phyloP scores from a whole-genome alignment of 2,329 filamentous ascomycete genomes.

The Plectosphaerella plurivora region DNA sequence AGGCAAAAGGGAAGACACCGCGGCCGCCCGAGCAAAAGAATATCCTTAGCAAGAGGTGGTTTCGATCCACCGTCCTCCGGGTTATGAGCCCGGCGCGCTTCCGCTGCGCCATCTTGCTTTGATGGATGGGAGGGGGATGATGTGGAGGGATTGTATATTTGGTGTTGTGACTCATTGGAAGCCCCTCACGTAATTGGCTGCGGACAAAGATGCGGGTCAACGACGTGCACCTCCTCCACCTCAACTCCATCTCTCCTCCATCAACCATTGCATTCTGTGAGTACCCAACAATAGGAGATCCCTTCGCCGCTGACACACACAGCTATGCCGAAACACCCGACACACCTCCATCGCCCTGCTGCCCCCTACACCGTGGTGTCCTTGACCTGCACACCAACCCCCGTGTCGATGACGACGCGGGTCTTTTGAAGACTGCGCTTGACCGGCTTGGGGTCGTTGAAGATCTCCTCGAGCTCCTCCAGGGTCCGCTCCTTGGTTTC shows the following conservation, averaged over 20 bases:
- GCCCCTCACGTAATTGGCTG: no score
- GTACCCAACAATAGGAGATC: no score
- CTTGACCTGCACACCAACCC: constrained; percentile 9
- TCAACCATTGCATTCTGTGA: no score
- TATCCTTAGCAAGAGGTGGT: not conserved
- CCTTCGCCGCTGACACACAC: no score
- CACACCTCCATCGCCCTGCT: not conserved
- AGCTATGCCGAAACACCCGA: no score
- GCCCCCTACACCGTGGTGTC: not conserved
- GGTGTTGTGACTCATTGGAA: no score
- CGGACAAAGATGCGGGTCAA: no score
- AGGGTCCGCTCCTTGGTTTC: constrained; percentile 51
- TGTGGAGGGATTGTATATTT: no score
- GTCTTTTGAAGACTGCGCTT: constrained; percentile 13
- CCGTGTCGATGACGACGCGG: constrained; percentile 4
- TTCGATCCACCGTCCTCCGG: constrained; percentile 4
- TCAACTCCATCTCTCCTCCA: no score
- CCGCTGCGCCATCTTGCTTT: constrained; percentile 5
- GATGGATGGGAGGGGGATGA: not conserved
- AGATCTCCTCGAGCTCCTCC: constrained; percentile 51
- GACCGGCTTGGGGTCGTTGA: constrained; percentile 32
- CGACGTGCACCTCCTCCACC: no score
- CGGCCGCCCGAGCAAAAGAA: not conserved
- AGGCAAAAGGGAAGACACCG: no score
- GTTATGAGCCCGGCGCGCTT: constrained; percentile 6